phyloP scores from a whole-genome alignment of 2,329 filamentous ascomycete species.

The Aspergillus aculeatus region DNA sequence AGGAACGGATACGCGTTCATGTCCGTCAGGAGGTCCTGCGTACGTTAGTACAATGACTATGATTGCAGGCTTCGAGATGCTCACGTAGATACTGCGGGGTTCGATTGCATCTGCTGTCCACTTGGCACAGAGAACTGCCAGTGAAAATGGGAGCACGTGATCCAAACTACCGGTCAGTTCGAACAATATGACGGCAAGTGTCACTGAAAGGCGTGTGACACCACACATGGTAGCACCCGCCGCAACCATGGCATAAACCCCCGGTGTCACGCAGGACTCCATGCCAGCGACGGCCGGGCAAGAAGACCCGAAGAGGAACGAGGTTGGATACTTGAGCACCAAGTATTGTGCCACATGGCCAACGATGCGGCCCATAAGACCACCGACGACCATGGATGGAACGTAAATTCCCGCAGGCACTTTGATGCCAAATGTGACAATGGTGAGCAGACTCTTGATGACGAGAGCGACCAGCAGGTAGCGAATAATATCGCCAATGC shows the following conservation, averaged over 20 bases:
- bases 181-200: constrained; percentile 90
- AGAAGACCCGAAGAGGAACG: constrained; percentile 65
- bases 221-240: constrained; percentile 98
- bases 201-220: constrained; percentile 89
- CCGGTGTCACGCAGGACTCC: constrained; percentile 86
- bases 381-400: constrained; percentile 97
- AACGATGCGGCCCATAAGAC: constrained; percentile 81
- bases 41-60: constrained; percentile 18
- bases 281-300: constrained; percentile 68
- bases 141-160: constrained; percentile 90
- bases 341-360: constrained; percentile 83
- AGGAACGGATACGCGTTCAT: constrained; percentile 98
- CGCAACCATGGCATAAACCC: constrained; percentile 93
- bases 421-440: constrained; percentile 93
- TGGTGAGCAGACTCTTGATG: constrained; percentile 84
- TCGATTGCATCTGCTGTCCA: constrained; percentile 97
- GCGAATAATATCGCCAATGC: constrained; percentile 74
- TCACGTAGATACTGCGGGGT: constrained; percentile 85
- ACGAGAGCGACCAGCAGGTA: constrained; percentile 76
- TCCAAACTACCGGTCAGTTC: constrained; percentile 93
- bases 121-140: constrained; percentile 91
- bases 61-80: constrained; percentile 28
- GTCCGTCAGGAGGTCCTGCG: constrained; percentile 80
- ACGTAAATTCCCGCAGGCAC: constrained; percentile 96
- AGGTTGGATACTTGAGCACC: constrained; percentile 70